phyloP scores from a whole-genome alignment of 768 basidiomycete genomes.

The Lactifluus piperatus region DNA sequence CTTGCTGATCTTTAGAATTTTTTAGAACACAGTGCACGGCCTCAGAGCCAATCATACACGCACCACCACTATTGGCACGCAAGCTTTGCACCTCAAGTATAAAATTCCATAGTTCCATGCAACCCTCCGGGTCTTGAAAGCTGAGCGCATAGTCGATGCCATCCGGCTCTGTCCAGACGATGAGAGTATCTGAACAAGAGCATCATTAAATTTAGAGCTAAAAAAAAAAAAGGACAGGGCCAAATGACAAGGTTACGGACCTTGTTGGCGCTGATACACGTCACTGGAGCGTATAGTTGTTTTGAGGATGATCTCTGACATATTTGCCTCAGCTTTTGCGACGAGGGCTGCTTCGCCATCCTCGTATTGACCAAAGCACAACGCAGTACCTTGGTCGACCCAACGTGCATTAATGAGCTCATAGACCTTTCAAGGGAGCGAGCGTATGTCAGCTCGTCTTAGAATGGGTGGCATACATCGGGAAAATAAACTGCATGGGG shows the following conservation, averaged over 20 bases:
- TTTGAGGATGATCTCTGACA: conserved; percentile 62
- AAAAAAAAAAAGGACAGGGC: conserved; percentile 5
- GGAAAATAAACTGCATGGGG: conserved; percentile 19
- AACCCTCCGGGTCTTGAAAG: conserved; percentile 94
- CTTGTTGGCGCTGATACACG: conserved; percentile 83
- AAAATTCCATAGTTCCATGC: conserved; percentile 95
- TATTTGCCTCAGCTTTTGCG: conserved; percentile 72
- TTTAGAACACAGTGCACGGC: conserved; percentile 10
- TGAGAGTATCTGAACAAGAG: conserved; percentile 70
- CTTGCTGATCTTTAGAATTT: conserved; percentile 35
- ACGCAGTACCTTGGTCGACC: conserved; percentile 95
- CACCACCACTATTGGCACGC: conserved; percentile 63
- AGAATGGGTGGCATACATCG: conserved; percentile 20
- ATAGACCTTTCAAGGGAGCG: conserved; percentile 65
- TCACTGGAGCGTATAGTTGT: conserved; percentile 77
- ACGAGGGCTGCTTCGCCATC: conserved; percentile 74
- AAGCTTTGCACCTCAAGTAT: conserved; percentile 79
- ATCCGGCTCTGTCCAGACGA: conserved; percentile 97
- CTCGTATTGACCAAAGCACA: conserved; percentile 85
- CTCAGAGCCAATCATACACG: conserved; percentile 24
- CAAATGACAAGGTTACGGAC: conserved; percentile 33
- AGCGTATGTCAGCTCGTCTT: conserved; percentile 6
- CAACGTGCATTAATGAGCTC: conserved; percentile 86
- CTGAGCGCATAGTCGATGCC: conserved; percentile 93
- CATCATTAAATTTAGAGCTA: neutral